Conservation (phyloP, 1,284 basidiomycete species). For the Tetrapyrgos nigripes region DNA sequence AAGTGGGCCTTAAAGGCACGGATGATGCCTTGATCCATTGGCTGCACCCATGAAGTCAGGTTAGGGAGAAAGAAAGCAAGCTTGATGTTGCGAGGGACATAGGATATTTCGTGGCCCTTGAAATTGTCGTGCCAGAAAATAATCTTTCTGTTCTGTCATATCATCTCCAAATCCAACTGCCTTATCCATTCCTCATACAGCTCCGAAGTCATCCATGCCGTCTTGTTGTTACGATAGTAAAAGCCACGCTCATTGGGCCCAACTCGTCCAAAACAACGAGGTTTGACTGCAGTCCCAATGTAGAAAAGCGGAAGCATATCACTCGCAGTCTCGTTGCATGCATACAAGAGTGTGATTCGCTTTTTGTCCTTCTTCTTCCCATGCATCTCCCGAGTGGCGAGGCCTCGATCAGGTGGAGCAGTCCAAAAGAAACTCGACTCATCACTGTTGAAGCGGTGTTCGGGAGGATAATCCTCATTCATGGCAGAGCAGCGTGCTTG, state of each 20-base stretch:
- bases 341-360: slow-evolving; percentile 33
- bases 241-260: slow-evolving; percentile 28
- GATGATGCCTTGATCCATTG: slow-evolving; percentile 41
- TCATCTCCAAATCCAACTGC: slow-evolving; percentile 31
- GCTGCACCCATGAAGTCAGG: slow-evolving; percentile 38
- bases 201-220: slow-evolving; percentile 40
- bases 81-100: slow-evolving; percentile 30
- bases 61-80: slow-evolving; percentile 30
- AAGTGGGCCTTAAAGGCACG: slow-evolving; percentile 41
- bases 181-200: slow-evolving; percentile 40
- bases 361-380: slow-evolving; percentile 39
- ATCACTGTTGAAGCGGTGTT: slow-evolving; percentile 42
- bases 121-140: slow-evolving; percentile 40
- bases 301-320: slow-evolving; percentile 35
- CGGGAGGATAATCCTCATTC: slow-evolving; percentile 21
- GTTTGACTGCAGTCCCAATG: slow-evolving; percentile 40
- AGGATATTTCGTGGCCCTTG: slow-evolving; percentile 30
- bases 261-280: slow-evolving; percentile 32
- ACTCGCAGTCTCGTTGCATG: slow-evolving; percentile 35
- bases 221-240: slow-evolving; percentile 42
- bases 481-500: not conserved
- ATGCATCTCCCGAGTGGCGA: slow-evolving; percentile 31
- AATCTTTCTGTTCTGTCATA: slow-evolving; percentile 26
- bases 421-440: slow-evolving; percentile 40
- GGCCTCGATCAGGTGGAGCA: slow-evolving; percentile 35